Percentiles rank a stretch among this genome's conserved stretches.
These are phyloP conservation scores for Decorospora gaudefroyi DNA, from an alignment of 2,329 filamentous ascomycete genomes.

Conservation along the genomic window DNA sequence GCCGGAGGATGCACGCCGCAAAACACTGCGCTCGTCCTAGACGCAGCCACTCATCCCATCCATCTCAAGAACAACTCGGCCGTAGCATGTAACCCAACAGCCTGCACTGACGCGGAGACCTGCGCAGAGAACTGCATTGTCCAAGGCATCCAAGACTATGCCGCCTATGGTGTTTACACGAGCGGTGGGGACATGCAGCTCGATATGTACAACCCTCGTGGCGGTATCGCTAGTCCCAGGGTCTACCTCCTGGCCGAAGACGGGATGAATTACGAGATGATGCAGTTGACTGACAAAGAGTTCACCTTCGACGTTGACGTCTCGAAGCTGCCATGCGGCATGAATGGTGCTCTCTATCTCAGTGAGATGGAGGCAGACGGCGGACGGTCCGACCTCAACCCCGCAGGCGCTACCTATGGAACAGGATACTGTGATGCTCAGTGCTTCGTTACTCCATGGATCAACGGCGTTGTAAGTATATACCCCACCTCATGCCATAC, in stretches of 20 bases:
- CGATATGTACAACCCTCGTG: constrained; percentile 46
- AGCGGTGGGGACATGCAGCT: constrained; percentile 56
- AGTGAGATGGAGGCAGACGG: constrained; percentile 48
- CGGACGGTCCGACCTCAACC: constrained; percentile 42
- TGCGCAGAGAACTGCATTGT: constrained; percentile 63
- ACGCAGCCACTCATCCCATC: constrained; percentile 55
- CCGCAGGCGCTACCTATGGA: constrained; percentile 63
- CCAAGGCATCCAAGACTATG: constrained; percentile 60
- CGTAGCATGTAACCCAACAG: constrained; percentile 49
- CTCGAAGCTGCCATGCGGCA: constrained; percentile 50
- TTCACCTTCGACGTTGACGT: constrained; percentile 74
- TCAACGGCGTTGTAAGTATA: constrained; percentile 44
- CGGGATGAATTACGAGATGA: constrained; percentile 66
- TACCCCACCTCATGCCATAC: constrained; percentile 22
- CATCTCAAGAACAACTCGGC: constrained; percentile 46
- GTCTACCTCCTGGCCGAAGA: constrained; percentile 66
- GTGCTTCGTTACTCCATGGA: constrained; percentile 53
- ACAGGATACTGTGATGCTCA: constrained; percentile 60
- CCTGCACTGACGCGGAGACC: constrained; percentile 55
- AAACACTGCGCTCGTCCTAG: constrained; percentile 57
- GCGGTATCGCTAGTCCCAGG: constrained; percentile 54
- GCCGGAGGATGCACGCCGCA: constrained; percentile 55
- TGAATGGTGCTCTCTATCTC: constrained; percentile 50
- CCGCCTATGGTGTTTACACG: constrained; percentile 59
- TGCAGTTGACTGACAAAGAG: constrained; percentile 68